Evolutionary conservation across 2,329 filamentous ascomycete species (phyloP).

Genomic region (Chaetomium strumarium): DNA sequence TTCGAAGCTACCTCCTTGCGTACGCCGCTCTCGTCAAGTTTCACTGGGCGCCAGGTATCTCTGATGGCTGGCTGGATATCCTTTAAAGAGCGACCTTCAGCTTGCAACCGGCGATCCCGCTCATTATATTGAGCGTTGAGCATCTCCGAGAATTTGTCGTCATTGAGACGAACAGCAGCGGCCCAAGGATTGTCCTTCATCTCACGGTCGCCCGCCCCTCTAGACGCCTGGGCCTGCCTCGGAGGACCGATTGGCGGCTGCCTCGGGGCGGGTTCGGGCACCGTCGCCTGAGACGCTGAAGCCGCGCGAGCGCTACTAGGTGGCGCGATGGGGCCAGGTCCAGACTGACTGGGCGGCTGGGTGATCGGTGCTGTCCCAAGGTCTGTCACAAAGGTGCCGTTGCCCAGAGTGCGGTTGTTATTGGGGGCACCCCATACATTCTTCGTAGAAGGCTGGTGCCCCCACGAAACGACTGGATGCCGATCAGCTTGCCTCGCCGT

Average conservation of each 20-base stretch:
- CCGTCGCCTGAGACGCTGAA: background rate
- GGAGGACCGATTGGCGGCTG: conserved; percentile 32
- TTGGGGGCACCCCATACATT: conserved; percentile 74
- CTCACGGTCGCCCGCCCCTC: conserved; percentile 13
- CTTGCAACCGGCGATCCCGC: conserved; percentile 39
- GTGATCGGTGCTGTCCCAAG: conserved; percentile 39
- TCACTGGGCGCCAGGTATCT: conserved; percentile 48
- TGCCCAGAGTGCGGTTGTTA: conserved; percentile 65
- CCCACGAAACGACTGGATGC: conserved; percentile 42
- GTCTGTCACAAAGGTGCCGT: conserved; percentile 67
- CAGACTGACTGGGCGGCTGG: conserved; percentile 28
- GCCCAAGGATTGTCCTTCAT: conserved; percentile 22
- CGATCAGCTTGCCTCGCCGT: conserved; percentile 39
- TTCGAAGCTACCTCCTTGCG: conserved; percentile 29
- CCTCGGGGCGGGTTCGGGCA: conserved; percentile 10
- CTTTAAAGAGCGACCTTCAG: conserved; percentile 39
- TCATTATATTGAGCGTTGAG: conserved; percentile 36
- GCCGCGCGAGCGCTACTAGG: conserved; percentile 22
- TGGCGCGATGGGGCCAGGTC: conserved; percentile 42
- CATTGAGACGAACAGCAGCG: conserved; percentile 30
- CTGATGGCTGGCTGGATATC: conserved; percentile 45
- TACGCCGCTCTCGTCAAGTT: conserved; percentile 32
- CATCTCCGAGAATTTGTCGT: conserved; percentile 39
- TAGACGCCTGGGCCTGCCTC: conserved; percentile 13
- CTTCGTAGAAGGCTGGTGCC: conserved; percentile 35